Conservation (phyloP, 108 stramenopile species). For the Skeletonema marinoi region DNA sequence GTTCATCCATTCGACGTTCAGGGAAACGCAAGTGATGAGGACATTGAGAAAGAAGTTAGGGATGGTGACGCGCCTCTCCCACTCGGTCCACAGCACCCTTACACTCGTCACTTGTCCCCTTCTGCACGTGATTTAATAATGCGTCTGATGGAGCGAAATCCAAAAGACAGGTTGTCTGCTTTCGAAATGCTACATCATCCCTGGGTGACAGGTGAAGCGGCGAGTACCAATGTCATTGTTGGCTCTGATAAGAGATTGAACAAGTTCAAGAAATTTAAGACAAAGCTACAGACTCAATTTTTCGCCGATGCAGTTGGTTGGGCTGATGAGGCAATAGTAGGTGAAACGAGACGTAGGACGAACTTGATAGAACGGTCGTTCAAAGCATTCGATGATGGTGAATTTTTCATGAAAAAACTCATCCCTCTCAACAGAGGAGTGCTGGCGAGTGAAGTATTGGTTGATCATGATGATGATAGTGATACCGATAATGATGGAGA, state of each 20-base stretch:
- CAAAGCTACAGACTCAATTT: slow-evolving; percentile 68
- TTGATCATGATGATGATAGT: slow-evolving; percentile 3
- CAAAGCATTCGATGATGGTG: slow-evolving; percentile 57
- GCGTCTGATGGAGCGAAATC: slow-evolving; percentile 72
- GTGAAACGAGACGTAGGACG: slow-evolving; percentile 54
- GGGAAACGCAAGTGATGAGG: slow-evolving; percentile 76
- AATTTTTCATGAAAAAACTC: slow-evolving; percentile 11
- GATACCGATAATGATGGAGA: slow-evolving; percentile 43
- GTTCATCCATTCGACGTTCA: slow-evolving; percentile 87
- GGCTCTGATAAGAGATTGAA: slow-evolving; percentile 65
- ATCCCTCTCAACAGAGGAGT: background rate
- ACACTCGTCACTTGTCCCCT: slow-evolving; percentile 62
- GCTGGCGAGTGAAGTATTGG: slow-evolving; percentile 20
- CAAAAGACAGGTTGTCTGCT: slow-evolving; percentile 69
- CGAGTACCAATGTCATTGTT: slow-evolving; percentile 66
- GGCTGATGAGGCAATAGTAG: slow-evolving; percentile 51
- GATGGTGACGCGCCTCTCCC: slow-evolving; percentile 45
- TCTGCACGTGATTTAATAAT: slow-evolving; percentile 78
- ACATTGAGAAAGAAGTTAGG: slow-evolving; percentile 64
- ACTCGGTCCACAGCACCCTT: slow-evolving; percentile 40
- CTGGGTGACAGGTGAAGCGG: slow-evolving; percentile 87
- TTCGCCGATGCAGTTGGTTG: slow-evolving; percentile 66
- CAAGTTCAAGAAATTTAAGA: slow-evolving; percentile 64
- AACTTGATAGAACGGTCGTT: slow-evolving; percentile 80
- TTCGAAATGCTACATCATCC: slow-evolving; percentile 89